phyloP scores from a whole-genome alignment of 2,329 filamentous ascomycete species.

The Monilinia polystroma region DNA sequence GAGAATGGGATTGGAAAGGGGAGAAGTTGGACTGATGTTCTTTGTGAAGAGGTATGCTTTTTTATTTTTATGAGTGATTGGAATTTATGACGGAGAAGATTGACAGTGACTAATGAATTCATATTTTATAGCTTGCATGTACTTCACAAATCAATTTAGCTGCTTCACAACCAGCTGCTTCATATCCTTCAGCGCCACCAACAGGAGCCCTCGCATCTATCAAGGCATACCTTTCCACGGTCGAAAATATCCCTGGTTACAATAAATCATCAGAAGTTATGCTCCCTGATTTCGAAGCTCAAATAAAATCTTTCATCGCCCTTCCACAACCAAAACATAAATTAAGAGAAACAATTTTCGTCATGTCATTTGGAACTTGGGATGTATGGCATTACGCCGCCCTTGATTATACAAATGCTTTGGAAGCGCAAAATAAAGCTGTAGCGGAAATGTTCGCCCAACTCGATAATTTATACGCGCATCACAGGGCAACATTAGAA shows the following conservation, averaged over 20 bases:
- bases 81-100: not conserved
- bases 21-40: slow-evolving; percentile 34
- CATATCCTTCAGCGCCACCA: slow-evolving; percentile 29
- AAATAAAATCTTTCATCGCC: slow-evolving; percentile 35
- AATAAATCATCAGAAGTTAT: slow-evolving; percentile 8
- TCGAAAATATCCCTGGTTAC: not conserved
- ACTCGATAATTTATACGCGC: slow-evolving; percentile 35
- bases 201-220: slow-evolving; percentile 35
- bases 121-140: slow-evolving; percentile 35
- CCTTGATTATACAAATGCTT: slow-evolving; percentile 28
- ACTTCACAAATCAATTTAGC: slow-evolving; percentile 37
- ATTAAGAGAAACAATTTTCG: slow-evolving; percentile 34
- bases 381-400: slow-evolving; percentile 38
- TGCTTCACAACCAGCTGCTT: slow-evolving; percentile 31
- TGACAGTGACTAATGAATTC: slow-evolving; percentile 3
- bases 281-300: slow-evolving; percentile 36
- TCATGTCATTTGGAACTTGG: slow-evolving; percentile 40
- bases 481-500: slow-evolving; percentile 25
- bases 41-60: slow-evolving; percentile 37
- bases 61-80: not conserved
- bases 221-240: slow-evolving; percentile 26
- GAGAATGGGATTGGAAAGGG: slow-evolving; percentile 27
- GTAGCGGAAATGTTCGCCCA: slow-evolving; percentile 35
- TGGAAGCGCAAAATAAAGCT: slow-evolving; percentile 28
- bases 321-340: slow-evolving; percentile 26